Base-by-base conservation (phyloP, 768 basidiomycete genomes). In the Termitomyces sp. region DNA sequence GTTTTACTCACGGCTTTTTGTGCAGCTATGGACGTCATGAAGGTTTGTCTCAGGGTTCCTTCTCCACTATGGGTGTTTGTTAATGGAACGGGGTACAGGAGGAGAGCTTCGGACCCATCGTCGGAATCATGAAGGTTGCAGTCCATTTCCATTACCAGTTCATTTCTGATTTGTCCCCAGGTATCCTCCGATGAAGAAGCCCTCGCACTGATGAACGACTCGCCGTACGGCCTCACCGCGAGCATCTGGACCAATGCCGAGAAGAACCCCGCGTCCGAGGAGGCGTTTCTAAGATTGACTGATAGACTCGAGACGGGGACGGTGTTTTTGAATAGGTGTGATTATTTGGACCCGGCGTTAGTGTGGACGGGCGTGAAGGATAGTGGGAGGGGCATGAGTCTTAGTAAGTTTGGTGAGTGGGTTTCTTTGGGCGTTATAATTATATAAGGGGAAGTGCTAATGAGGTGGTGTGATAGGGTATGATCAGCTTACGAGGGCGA, bases 311-410 rank as follows among this genome's bases (percentile, higher is more conserved):
- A 95, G 56, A 86, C 89, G 0, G 97, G 97, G 3, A 99, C 95
- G 0, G 94, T 98, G 6, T 98, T 92, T 71, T 70, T 96, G 66
- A 99, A 99, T 72, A 89, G 89, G 42, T 92, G 90, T 63, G 96
- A 99, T 71, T 87, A 78, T 66, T 79, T 97, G 23, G 97, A 99
- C 66, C 96, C 97, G 2, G 93, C 95, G 5, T 75, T 98, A 1
- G 82, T 91, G 0, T 99, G 97, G 97, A 91, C 88, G 3, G 97
- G 96, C 2, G 88, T 92, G 46, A 98, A 98, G 77, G 76, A 97
- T 65, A 94, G 90, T 54, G 97, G 97, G 25, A 77, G 95, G 29
- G 97, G 96, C 1, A 77, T 98, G 58, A 95, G 92, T 65, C 73
- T 98, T 63, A 93, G 91, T 68, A 87, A 88, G 66, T 94, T 91